phyloP scores from a whole-genome alignment of 768 basidiomycete species.

The Lactarius akahatsu region DNA sequence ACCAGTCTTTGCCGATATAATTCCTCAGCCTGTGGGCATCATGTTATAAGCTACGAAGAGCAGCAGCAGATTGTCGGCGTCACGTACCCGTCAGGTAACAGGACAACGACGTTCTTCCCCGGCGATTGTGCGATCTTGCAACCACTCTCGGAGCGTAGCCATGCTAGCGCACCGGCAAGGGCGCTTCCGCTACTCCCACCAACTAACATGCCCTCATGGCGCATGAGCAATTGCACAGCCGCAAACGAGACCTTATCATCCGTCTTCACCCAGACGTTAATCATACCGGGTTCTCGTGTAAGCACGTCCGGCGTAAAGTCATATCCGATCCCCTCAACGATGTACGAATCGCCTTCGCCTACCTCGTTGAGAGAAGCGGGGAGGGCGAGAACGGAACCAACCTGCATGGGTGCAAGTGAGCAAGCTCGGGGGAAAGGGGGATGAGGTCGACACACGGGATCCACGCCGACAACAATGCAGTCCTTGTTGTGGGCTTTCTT shows the following conservation, averaged over 20 bases:
- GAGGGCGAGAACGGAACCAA: conserved; percentile 83
- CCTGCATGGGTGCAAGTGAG: conserved; percentile 41
- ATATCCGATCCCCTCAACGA: conserved; percentile 96
- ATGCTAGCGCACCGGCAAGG: conserved; percentile 71
- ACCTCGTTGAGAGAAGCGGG: conserved; percentile 63
- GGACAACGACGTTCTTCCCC: conserved; percentile 83
- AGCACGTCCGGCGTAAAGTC: conserved; percentile 91
- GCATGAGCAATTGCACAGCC: conserved; percentile 73
- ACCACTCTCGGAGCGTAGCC: conserved; percentile 74
- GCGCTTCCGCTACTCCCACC: conserved; percentile 93
- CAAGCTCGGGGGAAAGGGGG: background rate
- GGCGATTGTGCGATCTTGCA: conserved; percentile 56
- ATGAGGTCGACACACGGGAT: conserved; percentile 69
- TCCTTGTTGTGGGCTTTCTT: conserved; percentile 75
- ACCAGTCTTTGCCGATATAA: conserved; percentile 95
- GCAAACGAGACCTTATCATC: conserved; percentile 77
- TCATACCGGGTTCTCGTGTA: conserved; percentile 53
- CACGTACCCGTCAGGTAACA: conserved; percentile 87
- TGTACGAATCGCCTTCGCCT: conserved; percentile 55
- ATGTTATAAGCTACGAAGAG: background rate
- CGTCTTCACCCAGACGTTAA: conserved; percentile 87
- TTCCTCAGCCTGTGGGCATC: conserved; percentile 67
- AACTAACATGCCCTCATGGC: conserved; percentile 82
- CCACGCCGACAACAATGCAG: conserved; percentile 79
- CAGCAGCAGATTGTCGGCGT: background rate